A percentile compares a stretch with the other conserved stretches of the same genome.
Evolutionary conservation across 2,329 filamentous ascomycete genomes (phyloP).

Genomic region (Gremmenia infestans): DNA sequence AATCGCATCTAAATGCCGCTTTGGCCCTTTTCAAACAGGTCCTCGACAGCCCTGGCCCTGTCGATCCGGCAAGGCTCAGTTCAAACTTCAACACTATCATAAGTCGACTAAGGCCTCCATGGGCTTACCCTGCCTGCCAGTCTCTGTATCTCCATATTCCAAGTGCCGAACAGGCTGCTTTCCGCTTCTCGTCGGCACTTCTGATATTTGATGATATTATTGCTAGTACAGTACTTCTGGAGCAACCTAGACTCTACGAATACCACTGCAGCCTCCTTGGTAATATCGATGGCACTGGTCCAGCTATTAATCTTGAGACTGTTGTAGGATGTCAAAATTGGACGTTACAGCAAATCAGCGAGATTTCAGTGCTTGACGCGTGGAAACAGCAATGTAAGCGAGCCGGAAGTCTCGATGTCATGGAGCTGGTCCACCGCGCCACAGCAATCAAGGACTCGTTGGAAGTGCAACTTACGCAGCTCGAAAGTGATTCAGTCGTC

Average conservation of each 20-base stretch:
- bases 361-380: conserved; percentile 47
- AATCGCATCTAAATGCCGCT: conserved; percentile 46
- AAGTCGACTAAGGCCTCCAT: conserved; percentile 10
- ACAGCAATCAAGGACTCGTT: conserved; percentile 34
- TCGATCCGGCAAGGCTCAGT: background rate
- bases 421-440: conserved; percentile 43
- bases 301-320: conserved; percentile 42
- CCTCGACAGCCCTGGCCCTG: conserved; percentile 3
- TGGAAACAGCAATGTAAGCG: conserved; percentile 51
- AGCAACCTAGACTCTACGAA: conserved; percentile 35
- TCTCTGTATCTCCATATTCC: conserved; percentile 20
- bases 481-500: conserved; percentile 10
- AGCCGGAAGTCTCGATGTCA: conserved; percentile 39
- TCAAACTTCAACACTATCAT: conserved; percentile 13
- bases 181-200: conserved; percentile 47
- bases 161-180: conserved; percentile 44
- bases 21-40: conserved; percentile 44
- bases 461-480: conserved; percentile 10
- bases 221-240: conserved; percentile 42
- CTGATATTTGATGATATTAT: conserved; percentile 47
- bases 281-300: conserved; percentile 25
- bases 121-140: conserved; percentile 1
- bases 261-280: conserved; percentile 38
- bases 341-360: conserved; percentile 47
- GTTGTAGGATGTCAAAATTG: conserved; percentile 53